Percentiles rank a stretch among this genome's conserved stretches.
phyloP scores from a whole-genome alignment of 306 rosid species.

The Carpinus viminea region DNA sequence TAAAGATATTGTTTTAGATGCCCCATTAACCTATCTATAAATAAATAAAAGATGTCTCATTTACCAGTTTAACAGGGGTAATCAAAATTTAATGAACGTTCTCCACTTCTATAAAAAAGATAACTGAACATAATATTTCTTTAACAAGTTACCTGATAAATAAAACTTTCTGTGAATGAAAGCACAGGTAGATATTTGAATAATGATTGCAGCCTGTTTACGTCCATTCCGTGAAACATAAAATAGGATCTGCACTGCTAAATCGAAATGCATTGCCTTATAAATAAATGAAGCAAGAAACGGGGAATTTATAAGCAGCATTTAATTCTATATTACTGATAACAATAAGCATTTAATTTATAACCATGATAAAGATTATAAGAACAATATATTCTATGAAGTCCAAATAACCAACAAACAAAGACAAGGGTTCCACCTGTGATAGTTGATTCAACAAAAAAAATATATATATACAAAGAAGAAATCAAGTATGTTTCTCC shows the following conservation, averaged over 20 bases:
- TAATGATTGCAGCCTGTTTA: conserved; percentile 56
- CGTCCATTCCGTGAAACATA: conserved; percentile 92
- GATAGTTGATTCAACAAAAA: not conserved
- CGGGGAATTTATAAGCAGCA: not conserved
- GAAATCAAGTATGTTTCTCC: not conserved
- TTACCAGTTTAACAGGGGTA: not conserved
- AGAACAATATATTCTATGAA: not conserved
- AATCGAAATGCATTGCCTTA: not conserved
- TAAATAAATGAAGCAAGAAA: not conserved
- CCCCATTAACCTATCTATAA: not conserved
- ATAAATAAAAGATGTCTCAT: not conserved
- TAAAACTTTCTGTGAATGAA: conserved; percentile 84
- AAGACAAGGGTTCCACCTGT: not conserved
- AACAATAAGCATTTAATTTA: not conserved
- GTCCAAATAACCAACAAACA: not conserved
- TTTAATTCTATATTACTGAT: not conserved
- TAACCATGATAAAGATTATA: not conserved
- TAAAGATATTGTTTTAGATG: not conserved
- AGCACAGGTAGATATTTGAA: conserved; percentile 78
- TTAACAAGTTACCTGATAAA: conserved; percentile 74
- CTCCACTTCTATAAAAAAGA: conserved; percentile 17
- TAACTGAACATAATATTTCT: conserved; percentile 5
- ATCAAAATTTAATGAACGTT: conserved; percentile 15
- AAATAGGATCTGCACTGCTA: conserved; percentile 95
- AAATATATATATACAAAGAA: not conserved